Evolutionary conservation across 1,284 basidiomycete genomes (phyloP).

Genomic region (Athelia sp.): DNA sequence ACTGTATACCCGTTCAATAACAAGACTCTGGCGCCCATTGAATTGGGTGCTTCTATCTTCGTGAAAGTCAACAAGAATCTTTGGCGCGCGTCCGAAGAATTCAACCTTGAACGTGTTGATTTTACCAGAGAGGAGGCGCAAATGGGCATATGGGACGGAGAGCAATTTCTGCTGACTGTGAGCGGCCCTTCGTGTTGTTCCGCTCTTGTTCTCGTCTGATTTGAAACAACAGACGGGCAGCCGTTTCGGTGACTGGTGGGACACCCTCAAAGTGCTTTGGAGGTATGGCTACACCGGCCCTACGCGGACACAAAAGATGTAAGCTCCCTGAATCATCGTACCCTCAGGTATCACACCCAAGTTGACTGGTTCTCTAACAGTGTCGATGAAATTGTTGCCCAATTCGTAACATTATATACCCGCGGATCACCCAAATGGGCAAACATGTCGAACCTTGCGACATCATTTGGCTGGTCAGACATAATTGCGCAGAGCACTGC

Average conservation of each 20-base stretch:
- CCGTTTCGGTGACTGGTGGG: slow-evolving; percentile 56
- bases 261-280: slow-evolving; percentile 67
- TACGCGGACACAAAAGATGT: slow-evolving; percentile 54
- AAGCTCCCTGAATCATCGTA: slow-evolving; percentile 14
- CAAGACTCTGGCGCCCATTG: slow-evolving; percentile 55
- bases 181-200: slow-evolving; percentile 21
- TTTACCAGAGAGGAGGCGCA: slow-evolving; percentile 49
- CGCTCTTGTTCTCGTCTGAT: no score
- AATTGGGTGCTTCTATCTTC: slow-evolving; percentile 89
- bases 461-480: slow-evolving; percentile 47
- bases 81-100: slow-evolving; percentile 75
- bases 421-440: slow-evolving; percentile 61
- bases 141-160: slow-evolving; percentile 83
- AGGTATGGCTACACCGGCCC: slow-evolving; percentile 80
- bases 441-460: slow-evolving; percentile 53
- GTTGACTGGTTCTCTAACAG: slow-evolving; percentile 30
- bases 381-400: slow-evolving; percentile 51
- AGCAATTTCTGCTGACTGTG: slow-evolving; percentile 63
- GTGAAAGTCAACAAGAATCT: slow-evolving; percentile 80
- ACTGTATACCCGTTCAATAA: slow-evolving; percentile 77
- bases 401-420: slow-evolving; percentile 58
- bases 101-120: slow-evolving; percentile 60
- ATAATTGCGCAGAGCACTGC: slow-evolving; percentile 49
- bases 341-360: slow-evolving; percentile 2
- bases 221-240: slow-evolving; percentile 39